Evolutionary conservation across 176 grass and related monocot genomes (phyloP), one percentile per base, ranked within the genome.

Genomic region (Poa pratensis): DNA sequence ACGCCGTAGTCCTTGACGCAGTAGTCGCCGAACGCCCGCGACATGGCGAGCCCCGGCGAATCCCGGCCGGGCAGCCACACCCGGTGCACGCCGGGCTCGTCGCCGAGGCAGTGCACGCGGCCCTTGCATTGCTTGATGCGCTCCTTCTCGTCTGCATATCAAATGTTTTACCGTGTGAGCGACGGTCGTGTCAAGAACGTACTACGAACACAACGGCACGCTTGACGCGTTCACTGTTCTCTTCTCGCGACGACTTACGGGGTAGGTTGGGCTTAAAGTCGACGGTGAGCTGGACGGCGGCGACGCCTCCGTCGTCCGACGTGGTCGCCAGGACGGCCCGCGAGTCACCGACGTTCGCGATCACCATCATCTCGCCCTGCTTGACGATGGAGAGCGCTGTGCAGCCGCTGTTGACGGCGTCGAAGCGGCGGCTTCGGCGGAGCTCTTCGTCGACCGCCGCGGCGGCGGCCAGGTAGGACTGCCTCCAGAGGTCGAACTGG

Each of bases 341-440:
- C 46, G 97, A 99, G 76, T 99, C 97, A 32, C 97, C 97, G 18
- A 99, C 84, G 58, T 99, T 99, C 37, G 94, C 91, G 76, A 99
- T 19, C 20, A 94, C 82, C 76, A 99, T 80, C n/a, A 96, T 66
- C 30, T 99, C 92, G 23, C 90, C 90, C 84, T 96, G 94, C 79
- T 96, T 99, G 82, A 99, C 88, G 69, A 96, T 1, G n/a, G 94
- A 89, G 35, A 99, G 68, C 40, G 92, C 94, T 34, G 97, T 99
- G 84, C 91, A 90, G 51, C 97, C 97, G 59, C 93, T 96, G 64
- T 94, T 67, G 58, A 91, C 83, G 74, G 94, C 87, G 75, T 95
- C 96, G 58, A 99, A 69, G 30, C 79, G 80, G 4, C 86, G 88
- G 69, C 51, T 76, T 23, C 59, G 76, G 42, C 91, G 74, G 28